Conservation (phyloP, 257 asterid genomes). For the Petunia axillaris region DNA sequence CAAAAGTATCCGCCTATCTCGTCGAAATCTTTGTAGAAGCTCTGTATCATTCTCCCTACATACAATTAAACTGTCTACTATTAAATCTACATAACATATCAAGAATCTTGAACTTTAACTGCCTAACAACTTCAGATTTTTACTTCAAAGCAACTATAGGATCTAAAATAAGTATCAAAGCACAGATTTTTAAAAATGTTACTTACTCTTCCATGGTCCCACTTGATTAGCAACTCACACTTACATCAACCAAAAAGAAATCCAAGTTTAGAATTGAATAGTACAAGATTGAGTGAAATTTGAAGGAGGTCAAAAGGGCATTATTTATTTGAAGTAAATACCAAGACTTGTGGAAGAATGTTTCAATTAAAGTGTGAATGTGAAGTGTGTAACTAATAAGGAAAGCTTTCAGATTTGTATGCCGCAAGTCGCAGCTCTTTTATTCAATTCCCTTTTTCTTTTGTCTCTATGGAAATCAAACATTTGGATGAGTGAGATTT, state of each 20-base stretch:
- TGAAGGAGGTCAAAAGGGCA: constrained; percentile 1
- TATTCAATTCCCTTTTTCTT: too few relatives aligned
- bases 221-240: constrained; percentile 12
- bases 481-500: too few relatives aligned
- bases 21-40: constrained; percentile 81
- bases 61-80: background rate
- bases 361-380: constrained; percentile 8
- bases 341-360: background rate
- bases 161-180: background rate
- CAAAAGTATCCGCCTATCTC: constrained; percentile 81
- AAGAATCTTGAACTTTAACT: background rate
- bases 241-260: background rate
- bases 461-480: too few relatives aligned
- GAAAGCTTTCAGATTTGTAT: background rate
- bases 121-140: background rate
- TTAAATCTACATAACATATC: background rate
- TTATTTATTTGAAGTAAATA: background rate
- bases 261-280: background rate
- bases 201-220: constrained; percentile 27
- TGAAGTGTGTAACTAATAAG: background rate
- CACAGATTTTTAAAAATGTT: background rate
- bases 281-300: constrained; percentile 2
- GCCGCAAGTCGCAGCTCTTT: too few relatives aligned
- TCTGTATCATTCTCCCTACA: constrained; percentile 76
- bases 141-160: constrained; percentile 9